Percentiles rank a stretch among this genome's conserved stretches.
Conservation (phyloP, 441 rosid species). For the Erysimum cheiri region DNA sequence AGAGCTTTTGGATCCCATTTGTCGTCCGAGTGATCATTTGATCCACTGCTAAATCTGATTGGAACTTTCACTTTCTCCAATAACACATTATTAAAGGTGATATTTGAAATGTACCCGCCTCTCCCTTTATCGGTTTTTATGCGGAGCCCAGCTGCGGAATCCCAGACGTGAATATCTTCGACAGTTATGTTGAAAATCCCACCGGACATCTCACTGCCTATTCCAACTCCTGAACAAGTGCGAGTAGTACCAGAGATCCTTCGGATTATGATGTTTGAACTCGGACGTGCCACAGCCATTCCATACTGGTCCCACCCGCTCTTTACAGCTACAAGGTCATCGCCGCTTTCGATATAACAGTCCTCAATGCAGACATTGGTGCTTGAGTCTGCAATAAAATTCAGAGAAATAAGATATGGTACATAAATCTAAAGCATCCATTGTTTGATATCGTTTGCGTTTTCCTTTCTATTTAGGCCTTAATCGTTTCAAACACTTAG, state of each 20-base stretch:
- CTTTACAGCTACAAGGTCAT: constrained; percentile 93
- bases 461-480: neutral
- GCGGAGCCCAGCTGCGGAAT: constrained; percentile 88
- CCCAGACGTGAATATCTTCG: constrained; percentile 81
- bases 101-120: constrained; percentile 83
- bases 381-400: constrained; percentile 70
- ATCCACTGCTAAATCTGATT: constrained; percentile 78
- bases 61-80: constrained; percentile 88
- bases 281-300: constrained; percentile 76
- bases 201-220: constrained; percentile 98
- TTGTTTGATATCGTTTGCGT: neutral
- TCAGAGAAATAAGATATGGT: neutral
- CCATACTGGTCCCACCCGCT: constrained; percentile 99
- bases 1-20: constrained; percentile 81
- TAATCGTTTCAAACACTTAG: neutral
- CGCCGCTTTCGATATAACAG: constrained; percentile 92
- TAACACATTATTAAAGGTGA: constrained; percentile 58
- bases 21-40: constrained; percentile 86
- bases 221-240: constrained; percentile 91
- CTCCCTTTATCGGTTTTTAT: constrained; percentile 89
- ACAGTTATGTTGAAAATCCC: constrained; percentile 74
- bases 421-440: neutral
- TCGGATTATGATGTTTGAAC: constrained; percentile 74
- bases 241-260: constrained; percentile 91
- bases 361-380: constrained; percentile 87